Evolutionary conservation across 1,284 basidiomycete genomes (phyloP).

Genomic region (Golubevia pallescens): DNA sequence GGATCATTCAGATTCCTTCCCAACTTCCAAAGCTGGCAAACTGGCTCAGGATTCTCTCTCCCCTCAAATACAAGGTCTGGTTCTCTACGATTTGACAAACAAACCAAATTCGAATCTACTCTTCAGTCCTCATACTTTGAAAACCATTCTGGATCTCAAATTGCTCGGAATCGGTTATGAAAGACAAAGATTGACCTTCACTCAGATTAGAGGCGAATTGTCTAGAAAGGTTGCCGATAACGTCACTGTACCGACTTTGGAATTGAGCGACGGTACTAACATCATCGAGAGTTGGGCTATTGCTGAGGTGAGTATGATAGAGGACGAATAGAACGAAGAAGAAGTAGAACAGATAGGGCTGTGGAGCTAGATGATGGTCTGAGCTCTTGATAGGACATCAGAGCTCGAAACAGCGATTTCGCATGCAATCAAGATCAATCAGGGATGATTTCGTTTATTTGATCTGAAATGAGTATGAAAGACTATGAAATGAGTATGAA

Average conservation of each 20-base stretch:
- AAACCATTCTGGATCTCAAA: conserved; percentile 42
- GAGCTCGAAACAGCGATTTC: too few relatives aligned
- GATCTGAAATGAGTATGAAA: too few relatives aligned
- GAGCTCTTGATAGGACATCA: neutral
- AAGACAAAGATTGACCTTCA: conserved; percentile 38
- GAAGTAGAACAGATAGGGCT: neutral
- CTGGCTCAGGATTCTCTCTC: too few relatives aligned
- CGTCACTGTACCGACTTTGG: conserved; percentile 42
- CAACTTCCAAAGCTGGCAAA: too few relatives aligned
- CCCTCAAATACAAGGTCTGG: conserved; percentile 24
- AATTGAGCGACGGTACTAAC: conserved; percentile 34
- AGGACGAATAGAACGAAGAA: neutral
- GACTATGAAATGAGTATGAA: too few relatives aligned
- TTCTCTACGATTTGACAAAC: conserved; percentile 44
- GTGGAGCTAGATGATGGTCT: neutral
- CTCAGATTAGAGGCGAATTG: conserved; percentile 41
- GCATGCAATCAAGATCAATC: too few relatives aligned
- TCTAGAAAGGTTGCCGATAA: conserved; percentile 25
- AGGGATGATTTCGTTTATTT: too few relatives aligned
- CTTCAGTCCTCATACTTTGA: conserved; percentile 38
- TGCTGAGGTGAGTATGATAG: conserved; percentile 16
- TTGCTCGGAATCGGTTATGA: conserved; percentile 42
- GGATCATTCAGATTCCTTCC: too few relatives aligned
- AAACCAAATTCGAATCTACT: conserved; percentile 14
- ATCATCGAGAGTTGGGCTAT: conserved; percentile 44